Percentiles rank a stretch among this genome's conserved stretches.
phyloP scores from a whole-genome alignment of 2,329 filamentous ascomycete species.

The Salinomyces thailandicus region DNA sequence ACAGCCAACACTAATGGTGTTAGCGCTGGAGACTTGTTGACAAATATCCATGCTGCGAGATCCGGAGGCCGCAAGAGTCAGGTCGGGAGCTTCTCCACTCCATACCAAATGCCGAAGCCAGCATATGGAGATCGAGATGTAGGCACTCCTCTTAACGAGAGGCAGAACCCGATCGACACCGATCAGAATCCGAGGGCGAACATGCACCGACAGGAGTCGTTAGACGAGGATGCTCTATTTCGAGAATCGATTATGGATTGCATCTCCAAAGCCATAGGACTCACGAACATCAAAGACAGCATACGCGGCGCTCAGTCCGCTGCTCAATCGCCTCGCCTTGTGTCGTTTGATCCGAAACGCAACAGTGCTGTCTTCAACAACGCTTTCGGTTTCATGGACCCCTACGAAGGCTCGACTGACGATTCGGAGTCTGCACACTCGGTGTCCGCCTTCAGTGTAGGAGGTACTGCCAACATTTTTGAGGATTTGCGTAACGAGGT shows the following conservation, averaged over 20 bases:
- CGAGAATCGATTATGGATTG: constrained; percentile 84
- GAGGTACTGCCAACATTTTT: constrained; percentile 53
- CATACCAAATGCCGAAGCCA: constrained; percentile 32
- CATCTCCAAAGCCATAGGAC: constrained; percentile 86
- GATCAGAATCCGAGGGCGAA: constrained; percentile 25
- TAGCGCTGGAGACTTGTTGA: constrained; percentile 58
- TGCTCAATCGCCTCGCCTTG: constrained; percentile 73
- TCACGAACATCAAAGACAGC: constrained; percentile 57
- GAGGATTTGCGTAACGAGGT: constrained; percentile 84
- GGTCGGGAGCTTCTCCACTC: constrained; percentile 38
- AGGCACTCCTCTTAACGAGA: constrained; percentile 36
- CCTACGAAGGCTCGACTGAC: constrained; percentile 67
- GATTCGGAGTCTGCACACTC: constrained; percentile 74
- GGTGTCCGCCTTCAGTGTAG: constrained; percentile 38
- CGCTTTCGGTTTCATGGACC: constrained; percentile 50
- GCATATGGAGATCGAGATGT: constrained; percentile 22
- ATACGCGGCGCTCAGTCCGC: constrained; percentile 61
- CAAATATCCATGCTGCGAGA: constrained; percentile 63
- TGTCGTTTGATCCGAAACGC: constrained; percentile 71
- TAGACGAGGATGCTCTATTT: constrained; percentile 83
- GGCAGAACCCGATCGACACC: constrained; percentile 29
- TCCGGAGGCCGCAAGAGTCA: constrained; percentile 40
- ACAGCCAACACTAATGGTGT: constrained; percentile 29
- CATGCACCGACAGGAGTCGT: constrained; percentile 63
- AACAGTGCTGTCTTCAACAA: constrained; percentile 75